phyloP scores from a whole-genome alignment of 2,329 filamentous ascomycete genomes.

The Ophiostoma fasciatum region DNA sequence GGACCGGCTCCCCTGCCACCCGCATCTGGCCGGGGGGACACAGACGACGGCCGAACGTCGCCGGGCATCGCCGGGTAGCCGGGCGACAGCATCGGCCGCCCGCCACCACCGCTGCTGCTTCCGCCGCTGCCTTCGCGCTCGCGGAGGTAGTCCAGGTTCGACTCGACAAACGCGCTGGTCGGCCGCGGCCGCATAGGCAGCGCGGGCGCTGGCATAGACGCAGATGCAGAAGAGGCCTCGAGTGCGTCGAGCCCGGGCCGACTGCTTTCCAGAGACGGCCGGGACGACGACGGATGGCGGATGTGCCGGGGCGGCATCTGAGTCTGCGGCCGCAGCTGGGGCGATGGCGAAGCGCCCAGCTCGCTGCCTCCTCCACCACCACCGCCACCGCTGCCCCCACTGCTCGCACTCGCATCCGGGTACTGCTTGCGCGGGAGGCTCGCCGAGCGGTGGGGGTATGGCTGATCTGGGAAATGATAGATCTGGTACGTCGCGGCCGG shows the following conservation, averaged over 20 bases:
- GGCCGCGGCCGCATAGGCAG: constrained; percentile 46
- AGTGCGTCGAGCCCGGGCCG: constrained; percentile 50
- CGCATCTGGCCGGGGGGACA: constrained; percentile 26
- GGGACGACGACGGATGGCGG: constrained; percentile 32
- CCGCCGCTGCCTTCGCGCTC: constrained; percentile 43
- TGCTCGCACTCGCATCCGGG: constrained; percentile 1
- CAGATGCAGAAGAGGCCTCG: constrained; percentile 28
- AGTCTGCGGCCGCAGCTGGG: constrained; percentile 10
- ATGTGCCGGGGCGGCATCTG: constrained; percentile 20
- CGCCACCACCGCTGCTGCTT: constrained; percentile 21
- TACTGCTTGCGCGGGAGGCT: constrained; percentile 20
- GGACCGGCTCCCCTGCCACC: constrained; percentile 14
- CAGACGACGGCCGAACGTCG: constrained; percentile 27
- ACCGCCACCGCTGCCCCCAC: constrained; percentile 10
- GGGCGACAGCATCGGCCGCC: constrained; percentile 24
- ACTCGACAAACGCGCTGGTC: constrained; percentile 68
- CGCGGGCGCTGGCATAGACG: constrained; percentile 34
- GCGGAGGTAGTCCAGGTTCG: constrained; percentile 67
- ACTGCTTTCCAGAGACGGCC: constrained; percentile 57
- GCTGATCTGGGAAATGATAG: constrained; percentile 27
- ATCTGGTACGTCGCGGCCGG: constrained; percentile 25
- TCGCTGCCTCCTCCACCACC: constrained; percentile 14
- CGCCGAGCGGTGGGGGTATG: constrained; percentile 18
- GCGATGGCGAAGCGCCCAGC: too few species aligned
- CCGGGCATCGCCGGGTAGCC: constrained; percentile 17